Percentiles rank a stretch among this genome's conserved stretches.
Evolutionary conservation across 2,329 filamentous ascomycete species (phyloP).

Genomic region (Hirsutella thompsonii): DNA sequence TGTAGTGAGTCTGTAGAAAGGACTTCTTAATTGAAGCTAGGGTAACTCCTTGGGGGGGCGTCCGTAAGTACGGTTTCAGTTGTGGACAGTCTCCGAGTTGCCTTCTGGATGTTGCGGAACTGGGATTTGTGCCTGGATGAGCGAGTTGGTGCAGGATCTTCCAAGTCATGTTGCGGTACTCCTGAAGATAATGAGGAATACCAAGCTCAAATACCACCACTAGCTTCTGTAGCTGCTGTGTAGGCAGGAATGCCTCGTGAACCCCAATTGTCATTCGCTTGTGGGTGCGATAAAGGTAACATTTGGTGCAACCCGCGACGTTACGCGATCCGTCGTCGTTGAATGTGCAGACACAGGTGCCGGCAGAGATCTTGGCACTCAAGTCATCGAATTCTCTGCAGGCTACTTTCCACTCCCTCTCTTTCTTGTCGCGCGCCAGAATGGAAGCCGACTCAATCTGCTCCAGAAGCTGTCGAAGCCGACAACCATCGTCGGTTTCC

Average conservation of each 20-base stretch:
- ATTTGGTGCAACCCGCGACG: constrained; percentile 6
- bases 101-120: neutral
- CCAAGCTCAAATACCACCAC: constrained; percentile 37
- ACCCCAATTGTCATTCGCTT: constrained; percentile 6
- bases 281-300: constrained; percentile 5
- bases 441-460: neutral
- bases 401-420: neutral
- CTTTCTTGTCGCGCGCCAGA: neutral
- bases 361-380: constrained; percentile 3
- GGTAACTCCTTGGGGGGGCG: constrained; percentile 1
- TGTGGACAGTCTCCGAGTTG: neutral
- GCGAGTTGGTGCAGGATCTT: constrained; percentile 5
- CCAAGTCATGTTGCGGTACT: constrained; percentile 10
- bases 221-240: constrained; percentile 7
- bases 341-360: constrained; percentile 7
- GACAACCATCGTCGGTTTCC: neutral
- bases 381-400: constrained; percentile 6
- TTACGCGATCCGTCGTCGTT: neutral
- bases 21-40: constrained; percentile 13
- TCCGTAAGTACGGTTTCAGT: constrained; percentile 1
- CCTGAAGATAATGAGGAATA: constrained; percentile 30
- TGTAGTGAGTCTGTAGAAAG: constrained; percentile 14
- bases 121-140: neutral
- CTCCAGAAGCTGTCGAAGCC: neutral
- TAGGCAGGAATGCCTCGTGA: constrained; percentile 14